A percentile compares a stretch with the other conserved stretches of the same genome.
phyloP scores from a whole-genome alignment of 1,284 basidiomycete genomes.

The Tremellales sp. region DNA sequence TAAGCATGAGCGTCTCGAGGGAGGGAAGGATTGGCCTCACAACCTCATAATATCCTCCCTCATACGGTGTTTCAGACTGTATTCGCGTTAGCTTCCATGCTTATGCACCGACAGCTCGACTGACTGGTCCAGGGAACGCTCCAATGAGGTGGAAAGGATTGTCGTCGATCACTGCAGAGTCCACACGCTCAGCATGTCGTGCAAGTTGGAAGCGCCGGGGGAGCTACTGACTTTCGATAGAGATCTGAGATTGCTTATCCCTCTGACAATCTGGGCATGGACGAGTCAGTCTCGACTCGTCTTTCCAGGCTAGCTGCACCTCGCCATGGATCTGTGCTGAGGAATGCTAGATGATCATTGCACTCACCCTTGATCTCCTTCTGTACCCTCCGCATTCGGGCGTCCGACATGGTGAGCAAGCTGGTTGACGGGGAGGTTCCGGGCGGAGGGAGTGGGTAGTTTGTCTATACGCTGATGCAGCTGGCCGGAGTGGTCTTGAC shows the following conservation, averaged over 20 bases:
- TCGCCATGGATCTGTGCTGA: not conserved
- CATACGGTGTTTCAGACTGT: constrained; percentile 75
- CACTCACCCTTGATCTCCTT: constrained; percentile 80
- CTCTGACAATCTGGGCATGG: constrained; percentile 74
- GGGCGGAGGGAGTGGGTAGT: not conserved
- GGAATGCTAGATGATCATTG: not conserved
- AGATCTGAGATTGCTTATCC: constrained; percentile 81
- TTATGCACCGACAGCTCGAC: constrained; percentile 12
- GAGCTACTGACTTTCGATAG: constrained; percentile 57
- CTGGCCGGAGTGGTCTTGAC: not conserved
- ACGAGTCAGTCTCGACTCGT: not conserved
- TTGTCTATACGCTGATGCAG: not conserved
- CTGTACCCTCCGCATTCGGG: constrained; percentile 80
- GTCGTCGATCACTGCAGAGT: constrained; percentile 70
- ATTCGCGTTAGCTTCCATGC: not conserved
- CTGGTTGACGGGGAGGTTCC: no score
- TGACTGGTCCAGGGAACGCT: constrained; percentile 81
- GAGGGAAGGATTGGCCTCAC: constrained; percentile 54
- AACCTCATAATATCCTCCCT: constrained; percentile 89
- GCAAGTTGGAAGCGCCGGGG: not conserved
- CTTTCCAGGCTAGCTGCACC: not conserved
- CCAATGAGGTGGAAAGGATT: constrained; percentile 85
- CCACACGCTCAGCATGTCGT: not conserved
- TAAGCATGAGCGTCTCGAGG: not conserved
- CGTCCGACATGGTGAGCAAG: constrained; percentile 57